These are phyloP conservation scores for Plectosphaerella sp. DNA, from an alignment of 2,329 filamentous ascomycete species.

Conservation along the genomic window DNA sequence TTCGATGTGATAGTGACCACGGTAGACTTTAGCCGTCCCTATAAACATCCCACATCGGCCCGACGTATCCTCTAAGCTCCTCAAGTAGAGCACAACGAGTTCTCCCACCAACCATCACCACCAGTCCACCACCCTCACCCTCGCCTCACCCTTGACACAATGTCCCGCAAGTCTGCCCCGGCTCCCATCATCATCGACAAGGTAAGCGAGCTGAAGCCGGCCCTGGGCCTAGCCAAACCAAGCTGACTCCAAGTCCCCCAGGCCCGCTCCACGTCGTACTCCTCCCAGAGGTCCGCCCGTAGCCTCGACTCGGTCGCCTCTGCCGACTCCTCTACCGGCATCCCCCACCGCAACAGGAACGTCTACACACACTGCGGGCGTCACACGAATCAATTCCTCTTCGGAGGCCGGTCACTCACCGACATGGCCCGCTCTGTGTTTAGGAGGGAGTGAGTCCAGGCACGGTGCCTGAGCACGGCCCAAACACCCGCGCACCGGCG, in stretches of 20 bases:
- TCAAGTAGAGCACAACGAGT: no score
- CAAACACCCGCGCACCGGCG: no score
- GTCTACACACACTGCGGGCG: slow-evolving; percentile 51
- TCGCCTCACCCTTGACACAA: not conserved
- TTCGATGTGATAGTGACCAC: no score
- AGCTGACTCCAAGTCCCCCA: slow-evolving; percentile 5
- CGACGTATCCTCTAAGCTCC: no score
- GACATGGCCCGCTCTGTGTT: slow-evolving; percentile 38
- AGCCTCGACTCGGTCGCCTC: slow-evolving; percentile 7
- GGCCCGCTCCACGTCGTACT: slow-evolving; percentile 18
- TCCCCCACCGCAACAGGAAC: slow-evolving; percentile 27
- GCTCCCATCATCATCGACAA: slow-evolving; percentile 1
- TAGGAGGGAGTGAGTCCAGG: slow-evolving; percentile 15
- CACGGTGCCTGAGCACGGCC: no score
- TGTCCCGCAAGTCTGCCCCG: slow-evolving; percentile 1
- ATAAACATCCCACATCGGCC: no score
- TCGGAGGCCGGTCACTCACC: slow-evolving; percentile 41
- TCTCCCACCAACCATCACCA: no score
- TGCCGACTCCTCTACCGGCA: not conserved
- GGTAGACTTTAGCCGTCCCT: no score
- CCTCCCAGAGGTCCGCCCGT: slow-evolving; percentile 20
- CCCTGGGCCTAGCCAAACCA: not conserved
- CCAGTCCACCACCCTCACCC: no score
- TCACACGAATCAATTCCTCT: slow-evolving; percentile 49
- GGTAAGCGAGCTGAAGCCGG: not conserved